Evolutionary conservation across 768 basidiomycete genomes (phyloP), one percentile per base, ranked within the genome.

Genomic region (Tricholoma hemisulphureum): DNA sequence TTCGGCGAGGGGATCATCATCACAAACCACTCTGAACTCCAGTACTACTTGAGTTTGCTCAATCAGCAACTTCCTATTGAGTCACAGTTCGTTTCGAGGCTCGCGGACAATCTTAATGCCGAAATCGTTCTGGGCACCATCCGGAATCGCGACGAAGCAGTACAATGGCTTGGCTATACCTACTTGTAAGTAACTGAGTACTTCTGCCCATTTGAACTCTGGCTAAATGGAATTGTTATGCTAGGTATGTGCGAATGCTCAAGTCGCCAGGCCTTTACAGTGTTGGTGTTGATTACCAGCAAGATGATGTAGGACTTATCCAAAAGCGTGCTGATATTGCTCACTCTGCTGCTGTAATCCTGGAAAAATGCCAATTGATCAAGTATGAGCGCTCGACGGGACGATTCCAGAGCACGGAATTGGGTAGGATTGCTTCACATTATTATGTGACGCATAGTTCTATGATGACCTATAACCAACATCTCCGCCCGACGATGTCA

Each of bases 61-160:
- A 98, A 98, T 67, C 95, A 97, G 73, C 97, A 98, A 69, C 81
- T 99, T 13, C 97, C 97, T 0, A 99, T 99, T 69, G 97, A 99
- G 75, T 88, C 85, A 14, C 97, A 98, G 74, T 93, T 96, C 60
- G 92, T 99, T 26, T 78, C 86, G 32, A 94, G 90, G 70, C 77
- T 99, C 62, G 91, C 93, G 24, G 97, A 99, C 68, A 96, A 97
- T 67, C 72, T 98, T 65, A 98, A 98, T 70, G 97, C 96, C 13
- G 97, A 98, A 77, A 90, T 98, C 41, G 96, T 98, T 1, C 79
- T 97, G 16, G 97, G 97, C 5, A 95, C 91, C 0, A 87, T 98
- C 55, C 80, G 97, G 63, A 98, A 97, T 73, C 80, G 95, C 20
- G 95, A 98, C 66, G 96, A 98, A 67, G 97, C 94, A 6, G 95